Percentiles rank a stretch among this genome's conserved stretches.
Evolutionary conservation across 75 land plant species (phyloP).

Genomic region (Picea sitchensis): DNA sequence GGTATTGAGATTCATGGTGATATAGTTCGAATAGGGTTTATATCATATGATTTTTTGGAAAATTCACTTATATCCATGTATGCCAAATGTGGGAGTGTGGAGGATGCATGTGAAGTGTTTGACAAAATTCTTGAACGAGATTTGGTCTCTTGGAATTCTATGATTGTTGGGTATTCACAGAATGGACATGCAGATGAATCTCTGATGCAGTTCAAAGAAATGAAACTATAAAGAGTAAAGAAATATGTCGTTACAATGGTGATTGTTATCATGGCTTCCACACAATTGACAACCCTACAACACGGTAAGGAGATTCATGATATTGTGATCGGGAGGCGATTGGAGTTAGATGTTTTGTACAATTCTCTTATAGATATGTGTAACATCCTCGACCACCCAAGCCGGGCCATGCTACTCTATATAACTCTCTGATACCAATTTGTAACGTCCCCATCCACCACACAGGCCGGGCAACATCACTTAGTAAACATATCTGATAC

Average conservation of each 20-base stretch:
- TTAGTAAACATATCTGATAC: too few species aligned
- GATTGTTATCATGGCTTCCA: constrained; percentile 27
- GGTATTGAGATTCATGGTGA: constrained; percentile 17
- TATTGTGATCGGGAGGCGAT: neutral
- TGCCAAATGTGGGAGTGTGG: too few species aligned
- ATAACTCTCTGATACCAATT: too few species aligned
- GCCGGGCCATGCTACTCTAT: too few species aligned
- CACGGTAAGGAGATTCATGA: constrained; percentile 24
- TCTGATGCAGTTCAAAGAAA: constrained; percentile 15
- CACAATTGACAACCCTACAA: constrained; percentile 25
- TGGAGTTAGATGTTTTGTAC: too few species aligned
- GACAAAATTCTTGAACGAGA: neutral
- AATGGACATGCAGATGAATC: constrained; percentile 23
- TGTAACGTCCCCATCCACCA: too few species aligned
- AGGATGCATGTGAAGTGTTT: too few species aligned
- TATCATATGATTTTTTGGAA: constrained; percentile 21
- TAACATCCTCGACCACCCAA: too few species aligned
- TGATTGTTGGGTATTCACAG: constrained; percentile 31
- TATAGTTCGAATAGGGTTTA: constrained; percentile 19
- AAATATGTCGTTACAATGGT: constrained; percentile 33
- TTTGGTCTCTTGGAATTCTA: constrained; percentile 42
- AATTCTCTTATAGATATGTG: too few species aligned
- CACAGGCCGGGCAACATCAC: too few species aligned
- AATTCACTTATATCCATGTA: constrained; percentile 6
- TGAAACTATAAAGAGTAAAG: constrained; percentile 10